Evolutionary conservation across 1,139 yeast species (phyloP), one percentile per base, ranked within the genome.

Genomic region (Lodderomyces beijingensis): DNA sequence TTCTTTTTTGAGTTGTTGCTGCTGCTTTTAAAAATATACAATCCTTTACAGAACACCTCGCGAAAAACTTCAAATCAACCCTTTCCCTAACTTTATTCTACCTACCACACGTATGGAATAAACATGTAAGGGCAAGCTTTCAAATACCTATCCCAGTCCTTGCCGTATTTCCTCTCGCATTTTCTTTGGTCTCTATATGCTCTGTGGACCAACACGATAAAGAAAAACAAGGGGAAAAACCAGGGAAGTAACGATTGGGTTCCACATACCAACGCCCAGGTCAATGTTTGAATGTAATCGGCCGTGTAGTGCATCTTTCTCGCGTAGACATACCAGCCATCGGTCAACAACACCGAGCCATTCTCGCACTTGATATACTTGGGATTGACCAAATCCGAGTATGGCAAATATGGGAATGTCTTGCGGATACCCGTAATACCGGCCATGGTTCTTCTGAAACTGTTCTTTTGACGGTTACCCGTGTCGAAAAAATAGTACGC

Each of bases 251-350:
- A 86, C 4, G 95, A 84, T 26, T 67, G 70, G 57, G 80, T 78
- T 1, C 98, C 98, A 59, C 96, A 87, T 43, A 81, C 74, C 42
- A 91, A 68, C 7, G 93, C 96, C 98, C 98, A 91, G 31, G 93
- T 74, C 46, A 86, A 65, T 35, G 94, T 76, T 65, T 87, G 96
- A 33, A 75, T 65, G 70, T 81, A 88, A 59, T 91, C 98, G 23
- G 95, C 96, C 29, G 97, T 88, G 70, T 91, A 91, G 60, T 89
- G 95, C 47, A 81, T 78, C 64, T 91, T 91, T 65, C 98, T 80
- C 9, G 96, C 98, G 50, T 77, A 82, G 41, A 70, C 78, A 60
- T 79, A 84, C 96, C 97, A 91, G 25, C 98, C 98, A 51, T 88
- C 96, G 32, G 91, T 80, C 49, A 91, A 72, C 52, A 91, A 71